Evolutionary conservation across 345 rosid species (phyloP).

Genomic region (Alliaria petiolata): DNA sequence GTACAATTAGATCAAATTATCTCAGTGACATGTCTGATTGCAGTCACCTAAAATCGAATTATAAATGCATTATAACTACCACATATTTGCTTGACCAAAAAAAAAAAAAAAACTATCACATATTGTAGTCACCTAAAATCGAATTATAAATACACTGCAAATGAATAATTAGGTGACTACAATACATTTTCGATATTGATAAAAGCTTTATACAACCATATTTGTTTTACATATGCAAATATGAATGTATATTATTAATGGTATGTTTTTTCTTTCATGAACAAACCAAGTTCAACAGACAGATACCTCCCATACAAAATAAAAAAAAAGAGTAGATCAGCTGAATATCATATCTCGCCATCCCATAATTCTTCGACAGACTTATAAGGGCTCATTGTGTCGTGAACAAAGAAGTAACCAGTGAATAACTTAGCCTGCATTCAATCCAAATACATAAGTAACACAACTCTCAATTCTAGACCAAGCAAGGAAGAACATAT

Average conservation of each 20-base stretch:
- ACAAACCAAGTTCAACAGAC: background rate
- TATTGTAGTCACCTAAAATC: no score
- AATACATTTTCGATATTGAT: no score
- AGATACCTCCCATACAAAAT: background rate
- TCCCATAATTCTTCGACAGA: conserved; percentile 77
- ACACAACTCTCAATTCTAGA: background rate
- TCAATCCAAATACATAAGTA: background rate
- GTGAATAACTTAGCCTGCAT: conserved; percentile 53
- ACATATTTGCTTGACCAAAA: no score
- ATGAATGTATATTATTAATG: background rate
- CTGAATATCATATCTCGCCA: conserved; percentile 59
- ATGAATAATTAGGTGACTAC: no score
- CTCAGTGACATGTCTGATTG: no score
- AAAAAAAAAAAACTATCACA: no score
- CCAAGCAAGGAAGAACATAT: background rate
- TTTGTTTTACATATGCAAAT: background rate
- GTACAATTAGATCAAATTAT: background rate
- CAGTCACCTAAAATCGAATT: no score
- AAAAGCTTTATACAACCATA: no score
- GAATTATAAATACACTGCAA: no score
- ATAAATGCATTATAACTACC: no score
- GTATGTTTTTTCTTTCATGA: background rate
- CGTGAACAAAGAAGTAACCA: conserved; percentile 48
- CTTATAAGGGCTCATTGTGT: conserved; percentile 50
- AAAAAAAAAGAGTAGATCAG: background rate